phyloP scores from a whole-genome alignment of 2,329 filamentous ascomycete genomes.

The Ophiostoma montium region DNA sequence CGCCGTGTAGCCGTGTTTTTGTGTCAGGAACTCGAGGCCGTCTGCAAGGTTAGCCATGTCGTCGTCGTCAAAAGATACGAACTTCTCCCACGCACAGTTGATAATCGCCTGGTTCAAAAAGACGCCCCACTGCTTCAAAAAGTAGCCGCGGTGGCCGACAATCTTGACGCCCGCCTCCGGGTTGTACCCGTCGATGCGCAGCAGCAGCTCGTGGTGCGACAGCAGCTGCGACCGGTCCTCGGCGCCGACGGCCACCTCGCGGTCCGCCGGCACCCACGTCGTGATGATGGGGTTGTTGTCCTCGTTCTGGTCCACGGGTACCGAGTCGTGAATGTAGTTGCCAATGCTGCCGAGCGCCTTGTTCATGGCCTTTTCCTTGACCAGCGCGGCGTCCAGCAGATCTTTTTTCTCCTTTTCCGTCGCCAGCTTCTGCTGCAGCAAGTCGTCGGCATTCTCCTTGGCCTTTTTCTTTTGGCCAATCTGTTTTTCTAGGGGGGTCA shows the following conservation, averaged over 20 bases:
- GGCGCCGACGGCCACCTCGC: slow-evolving; percentile 31
- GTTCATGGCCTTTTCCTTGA: slow-evolving; percentile 62
- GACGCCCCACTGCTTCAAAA: slow-evolving; percentile 69
- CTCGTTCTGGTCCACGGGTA: slow-evolving; percentile 73
- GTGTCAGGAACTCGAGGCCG: slow-evolving; percentile 73
- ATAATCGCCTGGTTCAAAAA: slow-evolving; percentile 69
- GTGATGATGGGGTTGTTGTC: slow-evolving; percentile 69
- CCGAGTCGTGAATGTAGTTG: slow-evolving; percentile 81
- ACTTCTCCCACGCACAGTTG: slow-evolving; percentile 45
- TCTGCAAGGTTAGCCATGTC: slow-evolving; percentile 23
- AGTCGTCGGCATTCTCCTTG: slow-evolving; percentile 73
- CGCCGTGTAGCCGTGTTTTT: slow-evolving; percentile 60
- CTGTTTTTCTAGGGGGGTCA: slow-evolving; percentile 10
- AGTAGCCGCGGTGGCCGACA: slow-evolving; percentile 89
- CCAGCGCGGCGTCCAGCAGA: slow-evolving; percentile 52
- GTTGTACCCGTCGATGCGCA: slow-evolving; percentile 80
- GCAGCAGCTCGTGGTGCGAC: slow-evolving; percentile 89
- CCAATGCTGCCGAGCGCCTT: slow-evolving; percentile 73
- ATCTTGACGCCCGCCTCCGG: slow-evolving; percentile 87
- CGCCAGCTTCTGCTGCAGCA: slow-evolving; percentile 57
- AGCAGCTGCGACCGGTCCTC: slow-evolving; percentile 59
- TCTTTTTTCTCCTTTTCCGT: slow-evolving; percentile 66
- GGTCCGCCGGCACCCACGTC: slow-evolving; percentile 68
- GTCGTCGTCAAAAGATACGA: too few relatives aligned
- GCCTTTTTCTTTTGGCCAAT: slow-evolving; percentile 65